Evolutionary conservation across 169 alveolate genomes (phyloP).

Genomic region (Plasmodium fragile): DNA sequence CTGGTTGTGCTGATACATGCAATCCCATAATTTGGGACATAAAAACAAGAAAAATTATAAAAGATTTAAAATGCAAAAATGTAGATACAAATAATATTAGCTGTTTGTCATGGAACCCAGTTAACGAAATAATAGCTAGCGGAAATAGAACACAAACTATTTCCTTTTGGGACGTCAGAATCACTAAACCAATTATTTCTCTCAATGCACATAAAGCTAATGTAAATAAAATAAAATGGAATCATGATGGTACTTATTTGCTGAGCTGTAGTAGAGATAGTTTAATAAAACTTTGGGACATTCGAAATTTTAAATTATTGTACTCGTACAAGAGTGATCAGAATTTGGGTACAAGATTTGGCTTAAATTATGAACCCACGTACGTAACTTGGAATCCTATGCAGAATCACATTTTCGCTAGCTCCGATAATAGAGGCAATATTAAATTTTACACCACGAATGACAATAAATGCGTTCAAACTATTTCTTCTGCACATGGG

Average conservation of each 20-base stretch:
- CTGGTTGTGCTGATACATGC: constrained; percentile 87
- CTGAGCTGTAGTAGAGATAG: constrained; percentile 86
- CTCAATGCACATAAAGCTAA: constrained; percentile 90
- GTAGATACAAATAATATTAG: constrained; percentile 84
- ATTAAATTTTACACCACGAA: constrained; percentile 82
- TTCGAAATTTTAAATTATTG: constrained; percentile 81
- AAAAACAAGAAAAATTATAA: constrained; percentile 78
- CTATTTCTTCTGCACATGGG: constrained; percentile 75
- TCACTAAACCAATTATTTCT: constrained; percentile 85
- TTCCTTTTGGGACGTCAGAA: constrained; percentile 90
- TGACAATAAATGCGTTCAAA: constrained; percentile 78
- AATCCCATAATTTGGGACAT: constrained; percentile 88
- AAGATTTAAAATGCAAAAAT: constrained; percentile 79
- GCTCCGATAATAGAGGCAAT: constrained; percentile 86
- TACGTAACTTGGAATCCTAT: constrained; percentile 88
- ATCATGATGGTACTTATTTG: constrained; percentile 79
- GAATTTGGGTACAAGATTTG: constrained; percentile 16
- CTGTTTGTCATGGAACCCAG: constrained; percentile 91
- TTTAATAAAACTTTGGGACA: constrained; percentile 89
- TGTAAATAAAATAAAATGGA: constrained; percentile 84
- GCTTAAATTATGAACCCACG: constrained; percentile 79
- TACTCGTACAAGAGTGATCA: constrained; percentile 76
- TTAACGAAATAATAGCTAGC: constrained; percentile 87
- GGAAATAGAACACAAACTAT: constrained; percentile 88
- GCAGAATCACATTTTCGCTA: constrained; percentile 86